Base-by-base conservation (phyloP, 2,329 filamentous ascomycete species). In the Macrophomina pseudophaseolina region DNA sequence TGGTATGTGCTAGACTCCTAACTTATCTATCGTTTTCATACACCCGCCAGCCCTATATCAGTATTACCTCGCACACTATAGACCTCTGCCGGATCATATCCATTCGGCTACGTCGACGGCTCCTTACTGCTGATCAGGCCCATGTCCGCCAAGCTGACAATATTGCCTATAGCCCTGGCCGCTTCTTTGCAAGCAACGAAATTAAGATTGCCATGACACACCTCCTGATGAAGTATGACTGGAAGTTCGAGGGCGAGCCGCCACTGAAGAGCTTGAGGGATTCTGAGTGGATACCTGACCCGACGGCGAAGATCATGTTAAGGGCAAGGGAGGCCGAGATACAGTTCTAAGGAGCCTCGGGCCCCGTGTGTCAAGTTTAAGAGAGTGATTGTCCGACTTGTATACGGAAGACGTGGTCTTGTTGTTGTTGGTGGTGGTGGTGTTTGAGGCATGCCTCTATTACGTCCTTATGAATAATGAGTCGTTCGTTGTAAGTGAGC, bases 121-220 rank as follows among this genome's bases (percentile, higher is more conserved):
- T 23, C 23, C 23, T 23, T 23, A 23, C 23, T 23, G 23, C 23
- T 23, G 23, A 23, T 23, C 23, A 3, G 23, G 23, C 23, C 23
- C 23, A 23, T 23, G 23, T 23, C 23, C 23, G 23, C 23, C 2
- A 23, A 23, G 75, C 53, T 75, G 75, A 2, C 62, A 68, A 1
- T 72, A 76, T 64, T 72, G 9, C 73, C 0, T 76, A 11, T 8
- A 51, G 75, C 35, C 74, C 75, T 2, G 75, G 75, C 1, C 69
- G 75, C 7, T 76, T 76, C 68, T 77, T 77, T 23, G 75, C 75
- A 0, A 65, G 70, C 7, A 74, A 74, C 40, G 74, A 76, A 67
- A 76, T 78, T 46, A 78, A 78, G 68, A 73, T 78, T 69, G 71
- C 76, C 12, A 38, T 76, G 3, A 72, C 72, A 28, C 52, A 54